phyloP scores from a whole-genome alignment of 495 filamentous ascomycete species.

The Penicillium tannophilum region DNA sequence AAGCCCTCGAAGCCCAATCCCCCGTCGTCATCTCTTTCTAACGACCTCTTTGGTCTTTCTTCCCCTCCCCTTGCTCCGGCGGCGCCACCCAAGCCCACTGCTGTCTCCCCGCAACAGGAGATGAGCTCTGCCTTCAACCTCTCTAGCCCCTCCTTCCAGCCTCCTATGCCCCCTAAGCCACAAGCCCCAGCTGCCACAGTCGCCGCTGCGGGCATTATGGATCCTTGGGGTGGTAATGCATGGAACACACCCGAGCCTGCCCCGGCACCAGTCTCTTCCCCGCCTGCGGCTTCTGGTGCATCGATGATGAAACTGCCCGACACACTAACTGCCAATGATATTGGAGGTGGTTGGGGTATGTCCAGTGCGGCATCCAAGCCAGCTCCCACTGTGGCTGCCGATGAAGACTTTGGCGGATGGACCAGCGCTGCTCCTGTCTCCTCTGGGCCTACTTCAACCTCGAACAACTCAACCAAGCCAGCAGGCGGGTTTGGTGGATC shows the following conservation, averaged over 20 bases:
- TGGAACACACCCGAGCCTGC: conserved; percentile 53
- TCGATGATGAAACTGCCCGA: conserved; percentile 53
- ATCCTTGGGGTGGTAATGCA: conserved; percentile 54
- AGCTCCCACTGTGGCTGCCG: conserved; percentile 67
- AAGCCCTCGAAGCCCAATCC: conserved; percentile 46
- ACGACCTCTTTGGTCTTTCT: conserved; percentile 83
- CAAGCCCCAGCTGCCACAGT: conserved; percentile 34
- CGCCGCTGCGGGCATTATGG: conserved; percentile 38
- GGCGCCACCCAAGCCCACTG: conserved; percentile 41
- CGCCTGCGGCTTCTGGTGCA: conserved; percentile 21
- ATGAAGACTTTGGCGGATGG: conserved; percentile 96
- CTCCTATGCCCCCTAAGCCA: conserved; percentile 44
- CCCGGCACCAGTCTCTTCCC: conserved; percentile 26
- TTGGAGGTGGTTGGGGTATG: conserved; percentile 60
- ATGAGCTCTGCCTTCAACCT: conserved; percentile 79
- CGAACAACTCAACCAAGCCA: conserved; percentile 46
- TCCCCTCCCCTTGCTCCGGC: conserved; percentile 51
- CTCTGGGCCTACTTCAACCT: conserved; percentile 40
- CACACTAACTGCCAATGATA: conserved; percentile 47
- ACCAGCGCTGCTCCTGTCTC: conserved; percentile 64
- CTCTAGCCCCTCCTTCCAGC: conserved; percentile 55
- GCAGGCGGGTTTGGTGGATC: conserved; percentile 64
- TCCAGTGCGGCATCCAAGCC: conserved; percentile 40
- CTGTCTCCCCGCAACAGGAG: conserved; percentile 42
- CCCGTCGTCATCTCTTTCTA: conserved; percentile 47